Conservation (phyloP, 768 basidiomycete species). For the Imleria badia region DNA sequence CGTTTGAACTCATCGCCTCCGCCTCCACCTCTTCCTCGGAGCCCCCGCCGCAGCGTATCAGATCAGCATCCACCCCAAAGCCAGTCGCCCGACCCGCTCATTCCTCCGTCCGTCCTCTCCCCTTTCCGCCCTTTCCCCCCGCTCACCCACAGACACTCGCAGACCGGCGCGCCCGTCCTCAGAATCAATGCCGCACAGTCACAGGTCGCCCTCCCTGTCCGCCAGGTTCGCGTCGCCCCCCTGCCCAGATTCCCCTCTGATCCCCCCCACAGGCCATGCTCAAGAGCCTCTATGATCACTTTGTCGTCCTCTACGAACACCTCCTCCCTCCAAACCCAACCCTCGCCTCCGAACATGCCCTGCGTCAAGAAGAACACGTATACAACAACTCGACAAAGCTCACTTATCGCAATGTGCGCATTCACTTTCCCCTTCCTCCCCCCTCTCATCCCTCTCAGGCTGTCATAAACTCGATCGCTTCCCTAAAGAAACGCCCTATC, state of each 20-base stretch:
- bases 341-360: constrained; percentile 74
- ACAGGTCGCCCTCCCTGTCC: constrained; percentile 67
- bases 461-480: constrained; percentile 49
- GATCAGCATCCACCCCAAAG: constrained; percentile 43
- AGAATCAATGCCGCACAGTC: constrained; percentile 67
- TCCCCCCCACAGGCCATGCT: constrained; percentile 57
- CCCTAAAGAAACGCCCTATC: constrained; percentile 49
- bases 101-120: constrained; percentile 24
- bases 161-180: constrained; percentile 67
- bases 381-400: constrained; percentile 72
- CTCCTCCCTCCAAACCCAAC: constrained; percentile 54
- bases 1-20: constrained; percentile 28
- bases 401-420: constrained; percentile 79
- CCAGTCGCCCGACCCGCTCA: constrained; percentile 44
- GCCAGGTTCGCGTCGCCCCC: constrained; percentile 51
- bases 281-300: constrained; percentile 72
- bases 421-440: neutral
- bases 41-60: constrained; percentile 67
- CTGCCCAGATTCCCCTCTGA: neutral
- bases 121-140: neutral
- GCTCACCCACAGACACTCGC: neutral
- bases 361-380: constrained; percentile 78
- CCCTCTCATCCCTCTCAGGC: constrained; percentile 37
- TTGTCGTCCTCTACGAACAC: constrained; percentile 60
- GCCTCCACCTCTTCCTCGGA: constrained; percentile 34